Conservation (phyloP, 257 asterid species). For the Ehretia macrophylla region DNA sequence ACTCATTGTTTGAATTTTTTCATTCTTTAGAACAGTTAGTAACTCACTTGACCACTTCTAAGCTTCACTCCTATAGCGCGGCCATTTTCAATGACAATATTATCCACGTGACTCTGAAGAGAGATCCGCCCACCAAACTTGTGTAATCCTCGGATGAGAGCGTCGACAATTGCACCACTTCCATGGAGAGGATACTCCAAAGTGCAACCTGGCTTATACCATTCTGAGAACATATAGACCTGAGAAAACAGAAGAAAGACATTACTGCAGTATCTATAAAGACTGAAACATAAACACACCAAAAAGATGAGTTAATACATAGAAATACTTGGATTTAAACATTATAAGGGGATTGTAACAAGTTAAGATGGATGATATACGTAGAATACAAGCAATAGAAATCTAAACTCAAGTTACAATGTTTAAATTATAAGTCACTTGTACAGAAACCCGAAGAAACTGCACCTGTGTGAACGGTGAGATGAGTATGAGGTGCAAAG, state of each 20-base stretch:
- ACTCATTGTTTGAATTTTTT: not conserved
- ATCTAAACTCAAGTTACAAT: not conserved
- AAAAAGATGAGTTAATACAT: not conserved
- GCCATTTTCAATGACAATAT: conserved; percentile 75
- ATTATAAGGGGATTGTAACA: too few relatives aligned
- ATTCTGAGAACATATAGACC: conserved; percentile 95
- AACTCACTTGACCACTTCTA: conserved; percentile 82
- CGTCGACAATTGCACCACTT: conserved; percentile 81
- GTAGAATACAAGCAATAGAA: not conserved
- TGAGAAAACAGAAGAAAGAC: conserved; percentile 19
- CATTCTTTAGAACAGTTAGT: not conserved
- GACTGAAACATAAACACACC: not conserved
- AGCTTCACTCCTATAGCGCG: conserved; percentile 89
- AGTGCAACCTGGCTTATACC: conserved; percentile 92
- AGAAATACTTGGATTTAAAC: too few relatives aligned
- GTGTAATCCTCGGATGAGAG: conserved; percentile 78
- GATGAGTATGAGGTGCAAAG: too few relatives aligned
- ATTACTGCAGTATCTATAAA: not conserved
- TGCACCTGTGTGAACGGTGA: too few relatives aligned
- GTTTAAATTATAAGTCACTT: too few relatives aligned
- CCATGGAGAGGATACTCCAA: conserved; percentile 92
- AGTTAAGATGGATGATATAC: too few relatives aligned
- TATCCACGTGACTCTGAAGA: conserved; percentile 80
- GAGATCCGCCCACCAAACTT: conserved; percentile 86
- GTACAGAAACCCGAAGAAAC: too few relatives aligned